A percentile compares a stretch with the other conserved stretches of the same genome.
Conservation (phyloP, 139 green algal genomes). For the Coelastrella sp. region DNA sequence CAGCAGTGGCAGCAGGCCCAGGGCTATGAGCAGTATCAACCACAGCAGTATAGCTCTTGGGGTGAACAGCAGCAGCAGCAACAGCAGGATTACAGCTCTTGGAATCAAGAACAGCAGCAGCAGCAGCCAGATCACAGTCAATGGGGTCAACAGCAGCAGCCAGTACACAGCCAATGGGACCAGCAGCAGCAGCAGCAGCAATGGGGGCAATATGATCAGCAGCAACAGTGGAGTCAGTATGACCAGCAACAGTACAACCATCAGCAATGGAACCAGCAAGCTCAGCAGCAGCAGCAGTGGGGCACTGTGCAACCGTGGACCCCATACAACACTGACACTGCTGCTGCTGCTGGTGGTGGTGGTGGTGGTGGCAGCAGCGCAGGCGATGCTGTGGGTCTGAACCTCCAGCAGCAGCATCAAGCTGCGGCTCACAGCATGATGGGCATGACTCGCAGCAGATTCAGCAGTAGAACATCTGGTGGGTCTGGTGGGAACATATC, state of each 20-base stretch:
- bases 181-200: constrained; percentile 22
- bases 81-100: background rate
- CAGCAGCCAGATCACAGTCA: background rate
- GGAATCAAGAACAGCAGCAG: background rate
- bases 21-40: too few species aligned
- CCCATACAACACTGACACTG: background rate
- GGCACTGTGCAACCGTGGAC: background rate
- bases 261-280: constrained; percentile 12
- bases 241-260: constrained; percentile 10
- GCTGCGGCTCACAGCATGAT: background rate
- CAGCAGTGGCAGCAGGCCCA: too few species aligned
- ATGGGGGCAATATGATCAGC: background rate
- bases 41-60: background rate
- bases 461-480: background rate
- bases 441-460: background rate
- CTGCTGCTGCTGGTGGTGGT: background rate
- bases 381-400: constrained; percentile 19
- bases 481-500: too few species aligned
- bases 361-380: background rate
- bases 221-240: background rate
- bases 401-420: constrained; percentile 2
- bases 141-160: background rate
- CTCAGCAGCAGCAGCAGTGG: constrained; percentile 19
- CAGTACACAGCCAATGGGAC: background rate
- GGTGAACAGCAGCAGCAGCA: background rate